Base-by-base conservation (phyloP, 306 rosid genomes). In the Albizia julibrissin region DNA sequence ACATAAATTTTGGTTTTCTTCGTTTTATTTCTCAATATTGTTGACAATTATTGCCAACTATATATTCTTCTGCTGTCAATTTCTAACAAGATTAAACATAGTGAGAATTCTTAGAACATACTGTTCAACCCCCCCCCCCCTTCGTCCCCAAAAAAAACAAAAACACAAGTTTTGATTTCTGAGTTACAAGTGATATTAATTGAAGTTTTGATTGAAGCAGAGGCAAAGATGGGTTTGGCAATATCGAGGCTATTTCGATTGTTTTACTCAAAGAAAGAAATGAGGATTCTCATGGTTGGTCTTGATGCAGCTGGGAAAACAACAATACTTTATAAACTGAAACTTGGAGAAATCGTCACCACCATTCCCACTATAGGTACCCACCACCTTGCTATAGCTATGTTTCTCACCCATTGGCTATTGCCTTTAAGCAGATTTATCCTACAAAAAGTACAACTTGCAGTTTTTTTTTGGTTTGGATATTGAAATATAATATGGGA, bases 251-350 rank as follows among this genome's bases (percentile, higher is more conserved):
- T 94, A 46, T 78, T 91, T 83, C 89, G 87, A 85, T 31, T 86
- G 83, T 82, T 94, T 21, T 90, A 91, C 81, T 84, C 97, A n/a
- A 92, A 74, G 92, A 94, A 89, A 79, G 97, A 94, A 81, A 94
- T 91, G 98, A 90, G 97, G 81, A 91, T 94, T 85, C 86, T 94
- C 39, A 94, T 94, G 98, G 97, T 91, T 46, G 98, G 97, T 79
- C 98, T 94, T 66, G 97, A 89, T 84, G 97, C 95, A 21, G 91
- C 95, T 29, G 95, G 95, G n/a, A 93, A 93, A 88, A 93, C 97
- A 77, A 91, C 94, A 56, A 93, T 93, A 69, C 91, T 91, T 34
- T 91, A 91, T 87, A 91, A 93, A 79, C 88, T 93, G 50, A 92
- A 92, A 84, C 91, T 90, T 74, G 96, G 97, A 89, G 98, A 94